Evolutionary conservation across 164 flowering plant species (phyloP).

Genomic region (Annona cherimola): DNA sequence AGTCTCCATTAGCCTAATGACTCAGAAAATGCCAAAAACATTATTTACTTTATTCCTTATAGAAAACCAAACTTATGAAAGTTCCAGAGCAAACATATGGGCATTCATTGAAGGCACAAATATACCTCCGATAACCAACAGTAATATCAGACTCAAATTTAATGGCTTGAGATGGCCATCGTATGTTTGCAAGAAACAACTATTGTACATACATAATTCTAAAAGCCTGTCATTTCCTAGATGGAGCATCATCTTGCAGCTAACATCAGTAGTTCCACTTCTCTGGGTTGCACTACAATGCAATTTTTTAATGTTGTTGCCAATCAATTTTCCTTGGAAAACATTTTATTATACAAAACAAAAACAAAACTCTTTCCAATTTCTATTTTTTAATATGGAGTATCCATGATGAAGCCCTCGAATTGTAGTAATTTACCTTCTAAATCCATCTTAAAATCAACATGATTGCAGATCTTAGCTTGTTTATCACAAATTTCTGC

Average conservation of each 20-base stretch:
- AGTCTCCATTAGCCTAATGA: neutral
- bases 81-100: neutral
- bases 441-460: neutral
- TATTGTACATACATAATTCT: neutral
- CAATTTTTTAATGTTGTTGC: neutral
- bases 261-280: neutral
- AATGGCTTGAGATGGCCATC: neutral
- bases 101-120: neutral
- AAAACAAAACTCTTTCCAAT: too few species aligned
- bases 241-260: neutral
- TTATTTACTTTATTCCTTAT: neutral
- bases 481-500: too few species aligned
- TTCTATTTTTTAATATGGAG: neutral
- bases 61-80: neutral
- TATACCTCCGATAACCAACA: neutral
- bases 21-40: neutral
- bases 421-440: neutral
- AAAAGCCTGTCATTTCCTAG: neutral
- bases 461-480: neutral
- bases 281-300: neutral
- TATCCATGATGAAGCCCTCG: neutral
- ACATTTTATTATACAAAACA: too few species aligned
- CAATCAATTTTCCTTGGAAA: neutral
- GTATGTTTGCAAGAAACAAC: neutral
- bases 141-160: neutral